Evolutionary conservation across 2,329 filamentous ascomycete species (phyloP), one percentile per base, ranked within the genome.

Genomic region (Ceratocystis diversiconidia): DNA sequence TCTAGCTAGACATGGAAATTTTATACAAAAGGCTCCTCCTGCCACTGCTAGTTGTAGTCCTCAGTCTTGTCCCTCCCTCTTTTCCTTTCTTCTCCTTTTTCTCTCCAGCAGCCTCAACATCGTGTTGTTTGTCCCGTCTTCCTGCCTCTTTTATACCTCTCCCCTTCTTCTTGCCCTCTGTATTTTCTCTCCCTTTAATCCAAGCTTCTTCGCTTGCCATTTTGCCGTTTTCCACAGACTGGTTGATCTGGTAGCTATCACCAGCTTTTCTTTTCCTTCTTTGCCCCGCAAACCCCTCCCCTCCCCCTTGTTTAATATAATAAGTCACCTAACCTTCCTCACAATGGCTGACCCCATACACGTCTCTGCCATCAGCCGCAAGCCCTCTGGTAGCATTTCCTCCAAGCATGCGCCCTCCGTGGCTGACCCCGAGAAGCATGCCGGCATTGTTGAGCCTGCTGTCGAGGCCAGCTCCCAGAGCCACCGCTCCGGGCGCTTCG

Each of bases 391-490:
- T 17, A 66, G 65, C n/a, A 61, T 66, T 60, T 65, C 59, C 8
- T 60, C 66, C 48, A 62, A 64, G 63, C 73, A 46, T 22, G 46
- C 50, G 10, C 59, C 59, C 36, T 66, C 64, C 8, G 12, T 61
- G 68, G 73, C 72, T 69, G 75, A 78, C 52, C 72, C 73, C 60
- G 75, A 77, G 67, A 77, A 78, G 73, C 69, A 66, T 36, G 69
- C 69, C 59, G 70, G 69, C 17, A 72, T 25, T 19, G 63, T 70
- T 43, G 69, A 71, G 1, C 72, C 30, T 17, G 59, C 70, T 10
- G 59, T 70, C 41, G 69, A 71, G 0, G 69, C 68, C 57, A 69
- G 70, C 46, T 65, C 65, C 63, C 70, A 69, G 32, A 65, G 68
- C 61, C 69, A 68, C 43, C 69, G 69, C 61, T 67, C 64, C 52